Conservation (phyloP, 495 filamentous ascomycete species). For the Trichocladium uniseriatum region DNA sequence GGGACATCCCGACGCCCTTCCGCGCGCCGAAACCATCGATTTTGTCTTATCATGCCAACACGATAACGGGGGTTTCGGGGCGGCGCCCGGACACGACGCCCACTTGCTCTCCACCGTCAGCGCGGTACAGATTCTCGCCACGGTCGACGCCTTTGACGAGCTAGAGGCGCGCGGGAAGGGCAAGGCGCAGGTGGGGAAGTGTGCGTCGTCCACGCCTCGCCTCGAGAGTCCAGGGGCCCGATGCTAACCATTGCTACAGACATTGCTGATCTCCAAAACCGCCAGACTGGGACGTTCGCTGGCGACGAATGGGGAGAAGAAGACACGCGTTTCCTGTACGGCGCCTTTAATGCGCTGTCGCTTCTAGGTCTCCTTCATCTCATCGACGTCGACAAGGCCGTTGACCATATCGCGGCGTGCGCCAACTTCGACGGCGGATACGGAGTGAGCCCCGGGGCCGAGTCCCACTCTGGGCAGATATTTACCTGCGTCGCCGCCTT, state of each 20-base stretch:
- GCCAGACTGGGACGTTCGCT: constrained; percentile 71
- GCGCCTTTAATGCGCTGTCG: constrained; percentile 76
- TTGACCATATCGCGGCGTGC: constrained; percentile 67
- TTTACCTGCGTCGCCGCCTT: constrained; percentile 91
- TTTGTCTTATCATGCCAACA: constrained; percentile 89
- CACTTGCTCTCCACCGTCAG: constrained; percentile 94
- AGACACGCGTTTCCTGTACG: constrained; percentile 90
- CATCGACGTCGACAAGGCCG: constrained; percentile 69
- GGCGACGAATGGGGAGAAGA: constrained; percentile 95
- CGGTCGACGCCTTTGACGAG: constrained; percentile 72
- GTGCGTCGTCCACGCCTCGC: constrained; percentile 38
- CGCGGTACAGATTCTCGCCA: constrained; percentile 82
- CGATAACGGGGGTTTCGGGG: constrained; percentile 82
- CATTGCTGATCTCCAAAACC: constrained; percentile 74
- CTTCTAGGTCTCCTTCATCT: constrained; percentile 61
- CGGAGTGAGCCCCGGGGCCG: constrained; percentile 76
- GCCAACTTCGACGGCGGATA: constrained; percentile 91
- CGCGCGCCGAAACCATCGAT: constrained; percentile 71
- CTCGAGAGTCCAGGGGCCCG: background rate
- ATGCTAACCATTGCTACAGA: constrained; percentile 38
- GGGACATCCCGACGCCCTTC: constrained; percentile 66
- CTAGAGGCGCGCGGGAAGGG: constrained; percentile 63
- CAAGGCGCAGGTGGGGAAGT: constrained; percentile 61
- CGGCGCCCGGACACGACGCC: constrained; percentile 86
- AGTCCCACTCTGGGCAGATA: constrained; percentile 87